These are phyloP conservation scores for Saturnispora ahearnii DNA, from an alignment of 805 yeast species.

Conservation along the genomic window DNA sequence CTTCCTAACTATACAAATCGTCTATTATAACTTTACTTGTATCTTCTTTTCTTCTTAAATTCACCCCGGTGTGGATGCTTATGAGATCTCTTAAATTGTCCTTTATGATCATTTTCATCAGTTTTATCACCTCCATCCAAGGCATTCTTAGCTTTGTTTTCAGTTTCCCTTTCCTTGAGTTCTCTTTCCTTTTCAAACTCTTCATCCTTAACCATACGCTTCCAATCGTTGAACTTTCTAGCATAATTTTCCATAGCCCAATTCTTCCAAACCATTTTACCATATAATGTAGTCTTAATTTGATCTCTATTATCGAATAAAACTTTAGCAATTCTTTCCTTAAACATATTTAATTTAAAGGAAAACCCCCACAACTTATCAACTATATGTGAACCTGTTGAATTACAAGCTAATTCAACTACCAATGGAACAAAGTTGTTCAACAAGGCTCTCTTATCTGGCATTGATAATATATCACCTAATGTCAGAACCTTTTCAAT, in stretches of 20 bases:
- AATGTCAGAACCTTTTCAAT: slow-evolving; percentile 53
- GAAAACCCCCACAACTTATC: slow-evolving; percentile 81
- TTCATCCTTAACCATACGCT: slow-evolving; percentile 46
- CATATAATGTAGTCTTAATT: slow-evolving; percentile 80
- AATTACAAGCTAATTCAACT: slow-evolving; percentile 62
- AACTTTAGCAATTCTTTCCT: slow-evolving; percentile 75
- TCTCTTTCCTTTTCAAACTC: slow-evolving; percentile 26
- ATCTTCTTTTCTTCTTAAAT: slow-evolving; percentile 1
- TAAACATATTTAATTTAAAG: slow-evolving; percentile 65
- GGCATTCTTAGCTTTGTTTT: not conserved
- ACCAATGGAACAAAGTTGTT: slow-evolving; percentile 49
- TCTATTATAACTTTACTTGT: not conserved
- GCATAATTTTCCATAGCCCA: slow-evolving; percentile 80
- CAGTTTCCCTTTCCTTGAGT: slow-evolving; percentile 1
- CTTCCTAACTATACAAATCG: not conserved
- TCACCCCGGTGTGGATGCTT: slow-evolving; percentile 2
- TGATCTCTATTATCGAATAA: slow-evolving; percentile 48
- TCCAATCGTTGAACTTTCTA: slow-evolving; percentile 80
- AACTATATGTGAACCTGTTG: slow-evolving; percentile 85
- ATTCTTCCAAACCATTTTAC: slow-evolving; percentile 89
- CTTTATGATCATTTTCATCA: not conserved
- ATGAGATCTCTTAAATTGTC: not conserved
- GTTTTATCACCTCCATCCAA: not conserved
- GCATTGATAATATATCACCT: slow-evolving; percentile 38
- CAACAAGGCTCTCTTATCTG: slow-evolving; percentile 54